Evolutionary conservation across 345 rosid genomes (phyloP).

Genomic region (Brassica incana): DNA sequence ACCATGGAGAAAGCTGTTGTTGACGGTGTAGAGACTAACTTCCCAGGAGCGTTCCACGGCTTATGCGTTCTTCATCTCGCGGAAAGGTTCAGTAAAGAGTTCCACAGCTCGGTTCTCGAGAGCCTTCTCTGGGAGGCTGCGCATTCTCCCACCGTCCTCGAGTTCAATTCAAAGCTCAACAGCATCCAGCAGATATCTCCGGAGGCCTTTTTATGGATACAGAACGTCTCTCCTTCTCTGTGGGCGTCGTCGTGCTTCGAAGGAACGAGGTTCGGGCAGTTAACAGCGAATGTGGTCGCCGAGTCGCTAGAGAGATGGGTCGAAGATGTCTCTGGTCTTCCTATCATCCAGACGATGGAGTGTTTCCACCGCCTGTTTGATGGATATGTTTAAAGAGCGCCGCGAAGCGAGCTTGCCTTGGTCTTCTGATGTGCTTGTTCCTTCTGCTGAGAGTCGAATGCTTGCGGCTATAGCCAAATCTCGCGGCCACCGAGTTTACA

Average conservation of each 20-base stretch:
- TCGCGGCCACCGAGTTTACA: constrained; percentile 65
- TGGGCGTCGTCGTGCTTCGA: constrained; percentile 90
- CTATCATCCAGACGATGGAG: constrained; percentile 91
- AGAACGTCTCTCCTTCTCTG: constrained; percentile 59
- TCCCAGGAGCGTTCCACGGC: constrained; percentile 89
- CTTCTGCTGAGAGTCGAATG: constrained; percentile 71
- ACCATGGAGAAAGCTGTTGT: constrained; percentile 64
- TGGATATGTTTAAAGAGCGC: constrained; percentile 77
- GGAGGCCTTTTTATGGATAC: constrained; percentile 73
- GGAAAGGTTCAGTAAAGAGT: constrained; percentile 68
- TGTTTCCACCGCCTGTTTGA: constrained; percentile 71
- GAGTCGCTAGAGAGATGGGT: constrained; percentile 70
- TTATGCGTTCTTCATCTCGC: constrained; percentile 69
- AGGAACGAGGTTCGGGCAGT: constrained; percentile 76
- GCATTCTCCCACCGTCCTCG: constrained; percentile 62
- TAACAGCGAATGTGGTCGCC: constrained; percentile 62
- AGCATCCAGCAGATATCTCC: constrained; percentile 77
- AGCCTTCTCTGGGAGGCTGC: constrained; percentile 87
- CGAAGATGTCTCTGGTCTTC: constrained; percentile 72
- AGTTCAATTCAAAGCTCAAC: constrained; percentile 60
- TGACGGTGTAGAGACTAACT: constrained; percentile 82
- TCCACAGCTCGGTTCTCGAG: constrained; percentile 67
- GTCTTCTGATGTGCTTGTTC: constrained; percentile 69
- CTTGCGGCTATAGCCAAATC: constrained; percentile 66
- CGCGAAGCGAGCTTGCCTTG: constrained; percentile 72